Conservation (phyloP, 331 rosid genomes). For the Rhamnella rubrinervis region DNA sequence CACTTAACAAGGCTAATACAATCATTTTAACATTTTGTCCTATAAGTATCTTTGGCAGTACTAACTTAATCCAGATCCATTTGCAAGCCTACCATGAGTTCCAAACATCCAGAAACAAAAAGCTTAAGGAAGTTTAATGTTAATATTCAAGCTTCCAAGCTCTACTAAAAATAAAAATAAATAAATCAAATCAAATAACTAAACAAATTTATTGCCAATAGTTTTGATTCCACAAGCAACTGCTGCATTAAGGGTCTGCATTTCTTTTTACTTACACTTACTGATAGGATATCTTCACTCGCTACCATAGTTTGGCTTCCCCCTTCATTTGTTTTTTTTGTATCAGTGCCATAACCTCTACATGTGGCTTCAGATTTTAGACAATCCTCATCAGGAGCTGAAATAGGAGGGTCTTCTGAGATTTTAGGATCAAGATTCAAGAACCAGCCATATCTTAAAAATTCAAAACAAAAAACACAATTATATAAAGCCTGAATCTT, state of each 20-base stretch:
- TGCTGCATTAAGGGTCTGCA: constrained; percentile 27
- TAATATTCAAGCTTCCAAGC: not conserved
- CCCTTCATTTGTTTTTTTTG: constrained; percentile 28
- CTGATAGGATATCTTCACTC: constrained; percentile 29
- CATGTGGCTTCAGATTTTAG: constrained; percentile 27
- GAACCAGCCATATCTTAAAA: constrained; percentile 85
- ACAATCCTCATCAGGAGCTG: constrained; percentile 26
- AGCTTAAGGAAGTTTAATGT: not conserved
- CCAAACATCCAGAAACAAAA: constrained; percentile 10
- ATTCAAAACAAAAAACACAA: not conserved
- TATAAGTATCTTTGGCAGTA: constrained; percentile 7
- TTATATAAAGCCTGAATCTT: constrained; percentile 34
- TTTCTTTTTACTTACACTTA: constrained; percentile 31
- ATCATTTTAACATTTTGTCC: constrained; percentile 8
- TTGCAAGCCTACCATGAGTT: not conserved
- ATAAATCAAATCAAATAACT: not conserved
- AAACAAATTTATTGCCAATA: constrained; percentile 1
- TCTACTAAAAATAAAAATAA: not conserved
- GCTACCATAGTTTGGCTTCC: constrained; percentile 25
- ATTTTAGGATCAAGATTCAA: constrained; percentile 26
- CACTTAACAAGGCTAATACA: constrained; percentile 2
- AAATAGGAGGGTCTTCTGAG: constrained; percentile 24
- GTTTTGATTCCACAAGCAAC: constrained; percentile 34
- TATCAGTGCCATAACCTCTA: constrained; percentile 22
- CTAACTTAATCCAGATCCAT: constrained; percentile 9